A percentile compares a stretch with the other conserved stretches of the same genome.
Evolutionary conservation across 495 filamentous ascomycete species (phyloP).

Genomic region (Halenospora varia): DNA sequence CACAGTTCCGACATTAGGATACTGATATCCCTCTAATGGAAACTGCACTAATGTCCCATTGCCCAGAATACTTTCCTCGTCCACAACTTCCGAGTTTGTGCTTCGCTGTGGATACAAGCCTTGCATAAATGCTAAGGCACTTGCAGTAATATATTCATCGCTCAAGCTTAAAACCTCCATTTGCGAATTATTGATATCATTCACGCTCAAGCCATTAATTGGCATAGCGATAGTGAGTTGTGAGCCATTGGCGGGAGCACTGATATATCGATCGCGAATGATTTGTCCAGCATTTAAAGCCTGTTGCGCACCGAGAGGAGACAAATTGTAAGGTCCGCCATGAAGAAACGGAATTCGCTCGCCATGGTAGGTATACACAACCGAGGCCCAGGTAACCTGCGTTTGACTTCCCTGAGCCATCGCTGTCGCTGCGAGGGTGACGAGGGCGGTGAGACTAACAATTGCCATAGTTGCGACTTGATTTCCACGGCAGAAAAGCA

Average conservation of each 20-base stretch:
- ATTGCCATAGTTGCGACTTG: constrained; percentile 1
- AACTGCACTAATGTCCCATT: constrained; percentile 42
- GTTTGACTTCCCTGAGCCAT: not conserved
- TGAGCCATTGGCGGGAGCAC: constrained; percentile 20
- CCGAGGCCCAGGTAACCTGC: constrained; percentile 49
- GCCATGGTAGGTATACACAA: constrained; percentile 57
- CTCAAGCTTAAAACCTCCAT: constrained; percentile 42
- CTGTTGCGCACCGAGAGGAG: constrained; percentile 56
- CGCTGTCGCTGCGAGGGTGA: constrained; percentile 7
- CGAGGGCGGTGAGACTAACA: constrained; percentile 11
- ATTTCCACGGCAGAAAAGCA: not conserved
- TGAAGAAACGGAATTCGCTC: constrained; percentile 50
- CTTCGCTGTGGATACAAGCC: constrained; percentile 62
- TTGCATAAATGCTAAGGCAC: constrained; percentile 66
- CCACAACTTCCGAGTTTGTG: constrained; percentile 27
- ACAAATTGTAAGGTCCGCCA: constrained; percentile 37
- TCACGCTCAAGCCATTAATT: constrained; percentile 31
- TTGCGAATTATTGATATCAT: constrained; percentile 42
- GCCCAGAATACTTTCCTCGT: constrained; percentile 36
- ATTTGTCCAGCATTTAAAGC: constrained; percentile 44
- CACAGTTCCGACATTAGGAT: constrained; percentile 49
- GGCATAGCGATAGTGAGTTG: constrained; percentile 13
- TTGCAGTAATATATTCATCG: constrained; percentile 46
- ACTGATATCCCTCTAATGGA: constrained; percentile 63
- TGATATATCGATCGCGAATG: constrained; percentile 50